Evolutionary conservation across 768 basidiomycete genomes (phyloP).

Genomic region (Rhizopogon sp.): DNA sequence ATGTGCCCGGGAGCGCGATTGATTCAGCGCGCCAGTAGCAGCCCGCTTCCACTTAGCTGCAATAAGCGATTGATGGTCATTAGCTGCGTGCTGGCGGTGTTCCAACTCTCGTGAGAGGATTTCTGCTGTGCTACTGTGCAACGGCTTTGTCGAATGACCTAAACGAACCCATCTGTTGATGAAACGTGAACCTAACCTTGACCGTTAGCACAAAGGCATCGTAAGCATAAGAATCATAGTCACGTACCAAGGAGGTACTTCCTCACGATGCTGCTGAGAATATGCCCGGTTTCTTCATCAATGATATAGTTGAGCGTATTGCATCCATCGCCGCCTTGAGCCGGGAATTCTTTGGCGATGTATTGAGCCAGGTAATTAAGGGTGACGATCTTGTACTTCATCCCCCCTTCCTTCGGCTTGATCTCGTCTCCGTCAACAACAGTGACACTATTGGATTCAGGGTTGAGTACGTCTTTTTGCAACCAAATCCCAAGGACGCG

Average conservation of each 20-base stretch:
- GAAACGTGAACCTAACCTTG: constrained; percentile 54
- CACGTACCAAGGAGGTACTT: constrained; percentile 74
- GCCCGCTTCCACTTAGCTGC: constrained; percentile 48
- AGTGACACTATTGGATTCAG: constrained; percentile 15
- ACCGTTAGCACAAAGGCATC: neutral
- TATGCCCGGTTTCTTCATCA: constrained; percentile 78
- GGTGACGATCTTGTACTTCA: constrained; percentile 77
- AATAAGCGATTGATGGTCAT: constrained; percentile 19
- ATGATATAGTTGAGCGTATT: constrained; percentile 63
- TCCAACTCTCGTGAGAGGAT: constrained; percentile 46
- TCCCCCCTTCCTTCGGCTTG: constrained; percentile 40
- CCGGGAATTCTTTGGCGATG: constrained; percentile 35
- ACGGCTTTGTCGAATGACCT: constrained; percentile 20
- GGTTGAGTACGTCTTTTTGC: constrained; percentile 30
- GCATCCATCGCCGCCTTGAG: constrained; percentile 81
- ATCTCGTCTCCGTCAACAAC: constrained; percentile 51
- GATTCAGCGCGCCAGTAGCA: constrained; percentile 36
- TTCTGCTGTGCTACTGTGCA: constrained; percentile 40
- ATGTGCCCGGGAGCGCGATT: constrained; percentile 45
- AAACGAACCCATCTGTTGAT: constrained; percentile 33
- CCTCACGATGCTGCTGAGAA: constrained; percentile 76
- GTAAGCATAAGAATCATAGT: neutral
- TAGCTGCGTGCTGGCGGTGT: constrained; percentile 21
- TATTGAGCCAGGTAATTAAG: constrained; percentile 73
- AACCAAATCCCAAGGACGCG: constrained; percentile 75